Evolutionary conservation across 2,329 filamentous ascomycete species (phyloP), one percentile per base, ranked within the genome.

Genomic region (Talaromyces rugulosus): DNA sequence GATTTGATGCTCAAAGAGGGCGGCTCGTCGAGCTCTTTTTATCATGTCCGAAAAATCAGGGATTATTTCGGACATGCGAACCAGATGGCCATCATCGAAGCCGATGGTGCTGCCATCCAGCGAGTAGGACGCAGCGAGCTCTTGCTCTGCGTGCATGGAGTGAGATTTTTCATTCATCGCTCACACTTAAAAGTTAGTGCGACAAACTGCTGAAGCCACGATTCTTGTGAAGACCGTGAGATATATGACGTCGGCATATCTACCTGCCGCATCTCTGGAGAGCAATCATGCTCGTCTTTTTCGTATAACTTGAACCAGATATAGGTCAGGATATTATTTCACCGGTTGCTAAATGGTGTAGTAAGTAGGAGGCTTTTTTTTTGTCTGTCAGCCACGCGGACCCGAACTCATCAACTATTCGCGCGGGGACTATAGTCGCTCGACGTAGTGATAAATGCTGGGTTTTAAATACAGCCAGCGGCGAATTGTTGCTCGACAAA

Each of bases 21-120:
- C 50, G 16, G 59, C 62, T n/a, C 36, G 60, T 30, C 51, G 34
- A 33, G 50, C 61, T 9, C 40, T 28, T 18, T 51, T n/a, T 33
- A 62, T 62, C 27, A 44, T 59, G 7, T 42, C 51, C 12, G 60
- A 11, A 44, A 62, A 59, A 18, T 77, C 58, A 64, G 74, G 33
- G 71, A 76, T 63, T 68, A 69, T 0, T 72, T 75, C 58, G 75
- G 74, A 74, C 65, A 66, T 4, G 67, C 68, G 3, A 56, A 66
- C 11, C 59, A 64, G 12, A 65, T 74, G 11, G 66, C 72, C 7
- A 67, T 67, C 28, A 59, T 74, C 11, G 71, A 73, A 3, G 52
- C 74, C 7, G 70, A 75, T 56, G 64, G 70, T 55, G 63, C 65
- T 33, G 68, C 69, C 1, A 54, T 71, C 28, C 67, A 67, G 23